Base-by-base conservation (phyloP, 768 basidiomycete genomes). In the Multifurca ochricompacta region DNA sequence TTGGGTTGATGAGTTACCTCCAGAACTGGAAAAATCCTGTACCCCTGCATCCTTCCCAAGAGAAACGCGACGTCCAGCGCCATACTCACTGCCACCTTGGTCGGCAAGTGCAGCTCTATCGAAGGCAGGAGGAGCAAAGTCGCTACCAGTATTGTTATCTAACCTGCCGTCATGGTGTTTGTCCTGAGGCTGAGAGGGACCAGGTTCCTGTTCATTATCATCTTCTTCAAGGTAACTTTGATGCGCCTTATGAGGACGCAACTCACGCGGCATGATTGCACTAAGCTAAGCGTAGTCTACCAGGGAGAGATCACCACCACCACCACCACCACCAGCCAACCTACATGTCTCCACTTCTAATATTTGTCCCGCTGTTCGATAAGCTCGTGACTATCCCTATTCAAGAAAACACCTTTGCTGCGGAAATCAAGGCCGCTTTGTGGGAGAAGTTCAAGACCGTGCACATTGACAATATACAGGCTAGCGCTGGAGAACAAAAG, bases 221-320 rank as follows among this genome's bases (percentile, higher is more conserved):
- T 61, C 60, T 1, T 67, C 73, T 30, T 68, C 54, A 3, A 62
- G 70, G 67, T 86, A 86, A 63, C 71, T 79, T 30, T 72, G 74
- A 40, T 70, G 74, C 19, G 73, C 69, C 49, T 74, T 79, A 49
- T 85, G 73, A 18, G 78, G 75, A 19, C 83, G 77, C 39, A 85
- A 71, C 43, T 76, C 66, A 32, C 80, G 75, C 14, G 76, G 57
- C 83, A 85, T 85, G 46, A 60, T 65, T 1, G 64, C 66, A 31
- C 30, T 4, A 2, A 14, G 10, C 6, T 3, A 43, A 43, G n/a
- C n/a, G n/a, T n/a, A n/a, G n/a, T n/a, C n/a, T n/a, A n/a, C n/a
- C n/a, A n/a, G n/a, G n/a, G n/a, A n/a, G n/a, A n/a, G n/a, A n/a
- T n/a, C n/a, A n/a, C n/a, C n/a, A n/a, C n/a, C n/a, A n/a, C n/a